These are phyloP conservation scores for Fusarium piperis DNA, from an alignment of 2,329 filamentous ascomycete species.

Conservation along the genomic window DNA sequence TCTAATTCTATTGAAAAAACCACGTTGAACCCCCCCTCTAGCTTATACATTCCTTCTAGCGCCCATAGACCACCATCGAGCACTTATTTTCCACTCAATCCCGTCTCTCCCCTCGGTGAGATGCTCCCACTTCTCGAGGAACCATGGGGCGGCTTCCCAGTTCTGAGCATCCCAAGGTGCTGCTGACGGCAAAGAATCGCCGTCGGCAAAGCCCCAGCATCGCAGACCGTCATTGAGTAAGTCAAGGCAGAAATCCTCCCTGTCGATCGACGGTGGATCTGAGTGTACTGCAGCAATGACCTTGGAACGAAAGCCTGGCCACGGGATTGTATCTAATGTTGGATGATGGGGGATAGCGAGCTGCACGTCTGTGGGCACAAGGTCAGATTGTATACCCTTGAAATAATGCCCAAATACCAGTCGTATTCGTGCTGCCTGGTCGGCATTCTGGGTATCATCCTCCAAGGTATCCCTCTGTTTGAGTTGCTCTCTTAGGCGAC, in stretches of 20 bases:
- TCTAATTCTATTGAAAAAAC: not conserved
- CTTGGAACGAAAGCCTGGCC: not conserved
- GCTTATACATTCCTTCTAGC: not conserved
- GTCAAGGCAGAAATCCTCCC: not conserved
- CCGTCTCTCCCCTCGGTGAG: slow-evolving; percentile 7
- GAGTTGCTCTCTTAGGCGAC: not conserved
- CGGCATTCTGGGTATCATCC: not conserved
- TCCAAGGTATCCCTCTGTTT: not conserved
- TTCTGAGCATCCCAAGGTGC: slow-evolving; percentile 15
- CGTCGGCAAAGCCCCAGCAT: not conserved
- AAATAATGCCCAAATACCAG: not conserved
- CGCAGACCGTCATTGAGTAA: not conserved
- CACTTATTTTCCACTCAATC: slow-evolving; percentile 13
- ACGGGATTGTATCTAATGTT: not conserved
- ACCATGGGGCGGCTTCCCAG: slow-evolving; percentile 23
- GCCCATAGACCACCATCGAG: slow-evolving; percentile 17
- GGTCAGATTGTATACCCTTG: not conserved
- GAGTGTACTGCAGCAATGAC: not conserved
- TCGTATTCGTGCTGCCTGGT: not conserved
- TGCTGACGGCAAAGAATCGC: not conserved
- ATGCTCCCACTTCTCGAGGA: slow-evolving; percentile 13
- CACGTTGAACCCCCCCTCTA: not conserved
- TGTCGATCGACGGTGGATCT: not conserved
- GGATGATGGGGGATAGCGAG: not conserved
- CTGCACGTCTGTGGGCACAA: not conserved